Conservation (phyloP, 2,329 filamentous ascomycete genomes). For the Monascus ruber region DNA sequence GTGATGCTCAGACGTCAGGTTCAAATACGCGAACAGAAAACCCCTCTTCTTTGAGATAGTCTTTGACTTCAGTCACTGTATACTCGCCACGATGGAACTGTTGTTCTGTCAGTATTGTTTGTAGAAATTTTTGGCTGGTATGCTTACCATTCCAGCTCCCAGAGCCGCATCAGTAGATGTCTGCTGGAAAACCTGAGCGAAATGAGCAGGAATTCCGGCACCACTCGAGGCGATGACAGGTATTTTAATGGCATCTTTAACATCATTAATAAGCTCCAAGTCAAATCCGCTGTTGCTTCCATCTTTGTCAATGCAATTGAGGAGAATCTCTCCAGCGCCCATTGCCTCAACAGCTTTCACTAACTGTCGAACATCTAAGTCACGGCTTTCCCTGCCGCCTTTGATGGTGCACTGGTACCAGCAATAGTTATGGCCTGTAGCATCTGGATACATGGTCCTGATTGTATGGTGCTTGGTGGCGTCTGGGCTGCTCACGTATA, state of each 20-base stretch:
- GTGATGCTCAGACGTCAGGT: slow-evolving; percentile 37
- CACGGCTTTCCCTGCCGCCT: slow-evolving; percentile 85
- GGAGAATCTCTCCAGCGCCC: slow-evolving; percentile 84
- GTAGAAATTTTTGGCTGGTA: not conserved
- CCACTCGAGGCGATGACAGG: slow-evolving; percentile 93
- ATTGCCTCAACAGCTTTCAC: slow-evolving; percentile 85
- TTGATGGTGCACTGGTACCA: slow-evolving; percentile 99
- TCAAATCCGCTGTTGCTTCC: slow-evolving; percentile 93
- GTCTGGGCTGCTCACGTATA: slow-evolving; percentile 62
- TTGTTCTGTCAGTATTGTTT: slow-evolving; percentile 5
- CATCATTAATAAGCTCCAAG: slow-evolving; percentile 76
- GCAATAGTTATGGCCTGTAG: slow-evolving; percentile 67
- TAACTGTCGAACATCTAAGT: slow-evolving; percentile 84
- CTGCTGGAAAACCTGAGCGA: slow-evolving; percentile 76
- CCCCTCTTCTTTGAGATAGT: slow-evolving; percentile 59
- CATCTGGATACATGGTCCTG: slow-evolving; percentile 57
- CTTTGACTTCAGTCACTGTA: slow-evolving; percentile 88
- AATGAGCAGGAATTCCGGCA: slow-evolving; percentile 77
- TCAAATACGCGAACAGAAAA: slow-evolving; percentile 63
- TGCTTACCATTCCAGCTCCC: slow-evolving; percentile 74
- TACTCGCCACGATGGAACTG: slow-evolving; percentile 90
- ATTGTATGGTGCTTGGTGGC: slow-evolving; percentile 67
- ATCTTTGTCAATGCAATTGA: slow-evolving; percentile 97
- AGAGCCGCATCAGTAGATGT: slow-evolving; percentile 85
- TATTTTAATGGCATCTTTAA: slow-evolving; percentile 77